Conservation (phyloP, 352 stramenopile species). For the Peronosclerospora sorghi region DNA sequence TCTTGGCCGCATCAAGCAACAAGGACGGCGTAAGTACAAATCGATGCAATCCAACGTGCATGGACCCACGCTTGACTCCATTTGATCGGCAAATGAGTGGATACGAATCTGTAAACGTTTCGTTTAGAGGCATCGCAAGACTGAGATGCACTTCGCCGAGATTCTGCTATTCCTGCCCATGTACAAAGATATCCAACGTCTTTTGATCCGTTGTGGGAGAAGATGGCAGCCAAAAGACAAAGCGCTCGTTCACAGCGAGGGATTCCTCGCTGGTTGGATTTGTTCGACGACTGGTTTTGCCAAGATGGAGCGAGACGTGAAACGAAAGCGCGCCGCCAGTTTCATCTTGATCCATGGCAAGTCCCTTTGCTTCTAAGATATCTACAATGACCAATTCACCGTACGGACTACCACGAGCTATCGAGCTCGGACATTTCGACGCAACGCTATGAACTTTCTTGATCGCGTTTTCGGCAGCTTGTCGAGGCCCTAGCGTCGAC, state of each 20-base stretch:
- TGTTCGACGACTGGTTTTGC: slow-evolving; percentile 26
- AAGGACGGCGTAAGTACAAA: slow-evolving; percentile 42
- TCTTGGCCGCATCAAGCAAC: slow-evolving; percentile 38
- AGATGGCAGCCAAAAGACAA: slow-evolving; percentile 59
- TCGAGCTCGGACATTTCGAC: slow-evolving; percentile 12
- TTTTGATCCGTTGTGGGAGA: slow-evolving; percentile 32
- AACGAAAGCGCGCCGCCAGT: slow-evolving; percentile 32
- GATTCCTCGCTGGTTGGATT: slow-evolving; percentile 12
- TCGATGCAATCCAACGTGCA: slow-evolving; percentile 40
- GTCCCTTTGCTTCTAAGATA: slow-evolving; percentile 40
- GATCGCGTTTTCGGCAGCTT: slow-evolving; percentile 26
- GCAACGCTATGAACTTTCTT: slow-evolving; percentile 46
- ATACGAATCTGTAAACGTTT: slow-evolving; percentile 60
- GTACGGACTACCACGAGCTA: slow-evolving; percentile 39
- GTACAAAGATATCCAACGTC: slow-evolving; percentile 36
- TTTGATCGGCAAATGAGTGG: slow-evolving; percentile 44
- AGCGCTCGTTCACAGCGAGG: slow-evolving; percentile 44
- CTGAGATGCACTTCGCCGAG: slow-evolving; percentile 63
- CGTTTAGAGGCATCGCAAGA: slow-evolving; percentile 51
- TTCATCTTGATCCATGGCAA: slow-evolving; percentile 33
- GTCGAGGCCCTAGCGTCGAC: slow-evolving; percentile 11
- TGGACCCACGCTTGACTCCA: slow-evolving; percentile 37
- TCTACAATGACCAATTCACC: slow-evolving; percentile 60
- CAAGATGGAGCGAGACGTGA: slow-evolving; percentile 30
- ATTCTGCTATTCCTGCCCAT: slow-evolving; percentile 35